Conservation (phyloP, 768 basidiomycete species). For the Tremella yokohamensis region DNA sequence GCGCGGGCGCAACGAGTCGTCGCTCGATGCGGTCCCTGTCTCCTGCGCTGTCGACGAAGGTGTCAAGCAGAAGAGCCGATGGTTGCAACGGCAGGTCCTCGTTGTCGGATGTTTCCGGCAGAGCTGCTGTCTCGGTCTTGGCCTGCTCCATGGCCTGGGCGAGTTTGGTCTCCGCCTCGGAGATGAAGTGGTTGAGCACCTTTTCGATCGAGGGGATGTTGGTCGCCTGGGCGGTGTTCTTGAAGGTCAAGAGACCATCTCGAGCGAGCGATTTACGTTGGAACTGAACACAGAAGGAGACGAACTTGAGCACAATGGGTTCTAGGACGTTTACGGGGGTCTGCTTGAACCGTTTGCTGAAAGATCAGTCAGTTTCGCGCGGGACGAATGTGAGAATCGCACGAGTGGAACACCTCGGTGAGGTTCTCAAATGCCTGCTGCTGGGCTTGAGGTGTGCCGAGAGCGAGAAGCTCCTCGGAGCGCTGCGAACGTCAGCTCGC, state of each 20-base stretch:
- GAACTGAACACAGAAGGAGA: constrained; percentile 93
- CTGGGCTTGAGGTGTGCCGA: constrained; percentile 46
- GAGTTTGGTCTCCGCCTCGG: constrained; percentile 48
- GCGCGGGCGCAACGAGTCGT: constrained; percentile 92
- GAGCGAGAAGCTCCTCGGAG: constrained; percentile 49
- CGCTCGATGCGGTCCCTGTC: constrained; percentile 92
- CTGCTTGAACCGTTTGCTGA: constrained; percentile 78
- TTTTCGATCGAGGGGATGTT: constrained; percentile 86
- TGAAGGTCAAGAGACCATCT: constrained; percentile 94
- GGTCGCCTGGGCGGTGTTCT: constrained; percentile 93
- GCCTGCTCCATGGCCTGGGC: constrained; percentile 51
- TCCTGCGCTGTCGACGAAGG: constrained; percentile 61
- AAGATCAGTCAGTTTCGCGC: constrained; percentile 1
- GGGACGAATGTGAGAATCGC: constrained; percentile 12
- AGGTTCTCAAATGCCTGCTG: constrained; percentile 50
- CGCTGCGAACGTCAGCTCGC: constrained; percentile 28
- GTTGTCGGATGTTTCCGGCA: constrained; percentile 59
- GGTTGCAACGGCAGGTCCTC: constrained; percentile 94
- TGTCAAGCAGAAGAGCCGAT: constrained; percentile 81
- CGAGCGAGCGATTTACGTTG: constrained; percentile 89
- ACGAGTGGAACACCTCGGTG: constrained; percentile 50
- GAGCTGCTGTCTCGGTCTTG: constrained; percentile 45
- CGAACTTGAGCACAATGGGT: constrained; percentile 91
- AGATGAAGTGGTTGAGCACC: constrained; percentile 81
- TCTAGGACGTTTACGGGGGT: constrained; percentile 84